These are phyloP conservation scores for Candida ponderosae DNA, from an alignment of 805 yeast species.

Conservation along the genomic window DNA sequence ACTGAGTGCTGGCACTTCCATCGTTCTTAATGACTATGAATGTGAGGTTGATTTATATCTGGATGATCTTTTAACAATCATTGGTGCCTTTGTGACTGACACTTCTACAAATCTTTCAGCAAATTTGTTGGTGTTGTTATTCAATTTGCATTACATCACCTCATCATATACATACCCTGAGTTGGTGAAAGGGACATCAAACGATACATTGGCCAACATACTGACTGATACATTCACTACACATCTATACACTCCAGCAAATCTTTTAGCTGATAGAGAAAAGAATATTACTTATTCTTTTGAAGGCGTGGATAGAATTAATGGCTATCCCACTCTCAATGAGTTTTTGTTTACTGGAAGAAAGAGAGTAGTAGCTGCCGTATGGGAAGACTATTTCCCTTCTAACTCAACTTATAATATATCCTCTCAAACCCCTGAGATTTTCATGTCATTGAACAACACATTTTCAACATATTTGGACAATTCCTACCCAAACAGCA, in stretches of 20 bases:
- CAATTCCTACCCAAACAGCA: neutral
- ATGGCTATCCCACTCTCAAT: slow-evolving; percentile 28
- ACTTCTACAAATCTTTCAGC: slow-evolving; percentile 42
- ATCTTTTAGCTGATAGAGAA: slow-evolving; percentile 15
- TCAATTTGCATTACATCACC: slow-evolving; percentile 25
- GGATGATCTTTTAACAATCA: slow-evolving; percentile 16
- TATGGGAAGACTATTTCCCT: slow-evolving; percentile 21
- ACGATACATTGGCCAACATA: slow-evolving; percentile 18
- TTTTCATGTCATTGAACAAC: slow-evolving; percentile 1
- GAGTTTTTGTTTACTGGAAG: slow-evolving; percentile 25
- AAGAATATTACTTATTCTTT: slow-evolving; percentile 10
- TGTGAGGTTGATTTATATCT: slow-evolving; percentile 21
- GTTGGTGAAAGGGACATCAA: slow-evolving; percentile 4
- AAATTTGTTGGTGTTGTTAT: slow-evolving; percentile 31
- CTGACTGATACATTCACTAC: slow-evolving; percentile 9
- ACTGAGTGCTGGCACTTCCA: slow-evolving; percentile 1
- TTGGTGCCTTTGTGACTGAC: slow-evolving; percentile 26
- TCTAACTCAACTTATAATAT: slow-evolving; percentile 23
- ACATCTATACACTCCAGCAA: slow-evolving; percentile 22
- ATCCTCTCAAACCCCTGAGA: slow-evolving; percentile 21
- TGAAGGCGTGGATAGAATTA: slow-evolving; percentile 4
- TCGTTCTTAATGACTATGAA: slow-evolving; percentile 9
- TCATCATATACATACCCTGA: slow-evolving; percentile 1
- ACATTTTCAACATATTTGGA: neutral
- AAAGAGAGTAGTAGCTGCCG: slow-evolving; percentile 29